Base-by-base conservation (phyloP, 73 alveolate species). In the Paramecium tetraurelia region DNA sequence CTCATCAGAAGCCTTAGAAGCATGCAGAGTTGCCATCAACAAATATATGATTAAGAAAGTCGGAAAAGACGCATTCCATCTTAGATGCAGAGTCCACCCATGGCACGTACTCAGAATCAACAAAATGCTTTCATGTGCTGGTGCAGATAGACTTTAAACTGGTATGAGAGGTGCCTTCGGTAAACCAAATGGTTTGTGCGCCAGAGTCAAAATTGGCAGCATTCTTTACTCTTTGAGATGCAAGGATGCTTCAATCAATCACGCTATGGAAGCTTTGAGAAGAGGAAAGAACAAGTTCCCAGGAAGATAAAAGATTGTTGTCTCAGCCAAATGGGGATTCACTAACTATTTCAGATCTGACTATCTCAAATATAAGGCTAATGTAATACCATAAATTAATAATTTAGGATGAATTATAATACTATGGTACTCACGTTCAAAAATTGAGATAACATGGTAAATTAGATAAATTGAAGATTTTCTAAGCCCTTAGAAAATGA, bases 161-260 rank as follows among this genome's bases (percentile, higher is more conserved):
- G 99, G 99, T 77, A 98, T 98, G 99, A 97, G 99, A 92, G 99
- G 99, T 6, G 99, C 99, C 92, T 98, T 95, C 95, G 99, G 99
- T 33, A 98, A 98, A 95, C 98, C 99, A 27, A 95, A 96, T 92
- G 99, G 99, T 53, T 97, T 96, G 92, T 97, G 96, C 59, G 99
- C 99, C 83, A 96, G 99, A 72, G 99, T 98, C 94, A 92, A 93
- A 89, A 96, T 97, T 85, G 99, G 99, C 33, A 96, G 93, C 86
- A 93, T 96, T 92, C 94, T 98, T 75, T 83, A 53, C 76, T 95
- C 97, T 63, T 92, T 97, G 84, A 94, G 99, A 93, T 83, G 87
- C 92, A 94, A 92, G 93, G 98, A 96, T 58, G 92, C 68, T 77
- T 84, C 95, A 94, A 95, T 97, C 93, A 95, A 76, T 35, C 83